phyloP scores from a whole-genome alignment of 1,284 basidiomycete species.

The Mycosarcoma maydis region DNA sequence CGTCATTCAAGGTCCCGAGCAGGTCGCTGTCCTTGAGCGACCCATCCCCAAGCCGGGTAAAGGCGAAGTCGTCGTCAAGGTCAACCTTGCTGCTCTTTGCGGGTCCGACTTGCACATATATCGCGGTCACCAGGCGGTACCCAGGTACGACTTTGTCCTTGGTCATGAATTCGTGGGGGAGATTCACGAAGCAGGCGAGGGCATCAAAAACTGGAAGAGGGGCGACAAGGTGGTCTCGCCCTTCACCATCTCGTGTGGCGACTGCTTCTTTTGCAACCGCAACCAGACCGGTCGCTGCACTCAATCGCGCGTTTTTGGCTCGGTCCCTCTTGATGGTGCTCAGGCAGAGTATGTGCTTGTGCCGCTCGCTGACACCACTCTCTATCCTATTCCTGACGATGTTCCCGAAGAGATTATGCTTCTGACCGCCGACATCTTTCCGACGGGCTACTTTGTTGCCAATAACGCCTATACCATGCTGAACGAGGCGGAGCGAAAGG shows the following conservation, averaged over 20 bases:
- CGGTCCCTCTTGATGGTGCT: slow-evolving; percentile 77
- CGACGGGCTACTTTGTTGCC: slow-evolving; percentile 74
- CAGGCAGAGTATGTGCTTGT: slow-evolving; percentile 86
- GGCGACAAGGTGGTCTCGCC: slow-evolving; percentile 75
- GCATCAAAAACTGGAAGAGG: slow-evolving; percentile 75
- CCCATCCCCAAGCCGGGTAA: slow-evolving; percentile 55
- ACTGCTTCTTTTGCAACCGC: slow-evolving; percentile 74
- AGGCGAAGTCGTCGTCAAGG: slow-evolving; percentile 61
- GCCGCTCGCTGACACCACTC: slow-evolving; percentile 80
- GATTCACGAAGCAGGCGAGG: slow-evolving; percentile 77
- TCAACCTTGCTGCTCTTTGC: slow-evolving; percentile 73
- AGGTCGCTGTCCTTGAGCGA: slow-evolving; percentile 57
- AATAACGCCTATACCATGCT: slow-evolving; percentile 71
- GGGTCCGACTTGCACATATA: slow-evolving; percentile 80
- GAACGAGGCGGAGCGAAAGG: slow-evolving; percentile 56
- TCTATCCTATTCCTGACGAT: slow-evolving; percentile 73
- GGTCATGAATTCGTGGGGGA: slow-evolving; percentile 88
- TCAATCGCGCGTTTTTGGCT: slow-evolving; percentile 77
- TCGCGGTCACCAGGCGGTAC: slow-evolving; percentile 50
- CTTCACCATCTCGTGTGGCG: slow-evolving; percentile 80
- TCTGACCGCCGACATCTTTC: slow-evolving; percentile 74
- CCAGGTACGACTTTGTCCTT: slow-evolving; percentile 56
- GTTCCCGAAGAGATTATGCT: slow-evolving; percentile 69
- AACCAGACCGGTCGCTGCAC: slow-evolving; percentile 82
- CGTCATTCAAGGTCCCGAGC: slow-evolving; percentile 56